phyloP scores from a whole-genome alignment of 78 protist species.

The Polysphondylium violaceum region DNA sequence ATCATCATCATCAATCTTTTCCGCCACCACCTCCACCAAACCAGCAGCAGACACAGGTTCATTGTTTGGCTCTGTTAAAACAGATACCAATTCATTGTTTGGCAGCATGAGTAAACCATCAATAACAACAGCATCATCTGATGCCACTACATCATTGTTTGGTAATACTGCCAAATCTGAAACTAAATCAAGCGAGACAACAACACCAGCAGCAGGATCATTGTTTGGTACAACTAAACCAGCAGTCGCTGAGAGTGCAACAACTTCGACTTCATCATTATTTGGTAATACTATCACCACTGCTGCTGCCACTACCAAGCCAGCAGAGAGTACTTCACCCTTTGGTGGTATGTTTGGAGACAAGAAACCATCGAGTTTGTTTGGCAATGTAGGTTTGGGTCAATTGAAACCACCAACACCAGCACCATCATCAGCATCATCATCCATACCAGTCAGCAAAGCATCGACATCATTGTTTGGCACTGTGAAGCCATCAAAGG shows the following conservation, averaged over 20 bases:
- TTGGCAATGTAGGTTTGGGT: neutral
- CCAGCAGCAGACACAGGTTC: neutral
- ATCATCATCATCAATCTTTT: neutral
- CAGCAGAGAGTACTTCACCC: neutral
- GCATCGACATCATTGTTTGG: neutral
- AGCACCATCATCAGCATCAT: neutral
- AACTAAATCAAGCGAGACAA: neutral
- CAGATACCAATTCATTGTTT: no score
- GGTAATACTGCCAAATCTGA: neutral
- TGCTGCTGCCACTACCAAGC: neutral
- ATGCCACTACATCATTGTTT: neutral
- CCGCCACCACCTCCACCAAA: neutral
- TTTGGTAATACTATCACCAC: neutral
- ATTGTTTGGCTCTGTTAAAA: no score
- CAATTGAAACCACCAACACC: neutral
- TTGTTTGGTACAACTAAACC: conserved; percentile 4
- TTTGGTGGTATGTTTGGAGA: neutral
- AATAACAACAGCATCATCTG: neutral
- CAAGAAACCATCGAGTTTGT: neutral
- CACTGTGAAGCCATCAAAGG: neutral
- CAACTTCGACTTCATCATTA: conserved; percentile 25
- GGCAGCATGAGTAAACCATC: neutral
- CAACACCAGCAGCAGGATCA: conserved; percentile 18
- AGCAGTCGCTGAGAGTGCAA: neutral
- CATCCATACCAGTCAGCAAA: neutral